Percentiles rank a stretch among this genome's conserved stretches.
phyloP scores from a whole-genome alignment of 1,284 basidiomycete genomes.

The Ustilago tritici region DNA sequence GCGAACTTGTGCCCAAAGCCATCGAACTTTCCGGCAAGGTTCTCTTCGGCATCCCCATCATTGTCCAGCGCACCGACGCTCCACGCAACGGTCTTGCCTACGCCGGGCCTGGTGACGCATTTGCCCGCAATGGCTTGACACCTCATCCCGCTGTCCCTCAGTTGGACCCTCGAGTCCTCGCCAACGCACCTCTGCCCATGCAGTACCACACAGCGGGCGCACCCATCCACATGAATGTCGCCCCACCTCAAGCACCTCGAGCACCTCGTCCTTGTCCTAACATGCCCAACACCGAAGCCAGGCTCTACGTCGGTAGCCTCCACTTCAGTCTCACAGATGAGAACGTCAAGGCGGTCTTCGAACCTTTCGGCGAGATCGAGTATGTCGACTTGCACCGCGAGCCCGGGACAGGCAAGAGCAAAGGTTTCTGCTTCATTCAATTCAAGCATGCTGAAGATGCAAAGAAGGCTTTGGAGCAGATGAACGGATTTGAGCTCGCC shows the following conservation, averaged over 20 bases:
- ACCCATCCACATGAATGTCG: slow-evolving; percentile 44
- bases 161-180: slow-evolving; percentile 36
- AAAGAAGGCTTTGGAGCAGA: slow-evolving; percentile 94
- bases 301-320: slow-evolving; percentile 94
- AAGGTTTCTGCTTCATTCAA: slow-evolving; percentile 98
- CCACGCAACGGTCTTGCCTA: slow-evolving; percentile 80
- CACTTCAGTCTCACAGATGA: slow-evolving; percentile 96
- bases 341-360: slow-evolving; percentile 97
- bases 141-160: slow-evolving; percentile 30
- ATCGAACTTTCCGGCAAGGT: slow-evolving; percentile 88
- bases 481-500: slow-evolving; percentile 97
- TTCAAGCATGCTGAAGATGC: slow-evolving; percentile 88
- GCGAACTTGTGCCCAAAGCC: slow-evolving; percentile 91
- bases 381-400: slow-evolving; percentile 98
- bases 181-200: slow-evolving; percentile 46
- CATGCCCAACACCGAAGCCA: slow-evolving; percentile 73
- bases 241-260: slow-evolving; percentile 16
- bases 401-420: slow-evolving; percentile 88
- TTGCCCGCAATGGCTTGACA: slow-evolving; percentile 23
- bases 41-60: slow-evolving; percentile 96
- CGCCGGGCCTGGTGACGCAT: slow-evolving; percentile 18
- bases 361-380: slow-evolving; percentile 96
- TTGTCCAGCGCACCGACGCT: slow-evolving; percentile 94
- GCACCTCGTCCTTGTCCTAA: slow-evolving; percentile 43
- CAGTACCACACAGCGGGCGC: slow-evolving; percentile 42